phyloP scores from a whole-genome alignment of 1,284 basidiomycete species.

The Takashimella tepidaria region DNA sequence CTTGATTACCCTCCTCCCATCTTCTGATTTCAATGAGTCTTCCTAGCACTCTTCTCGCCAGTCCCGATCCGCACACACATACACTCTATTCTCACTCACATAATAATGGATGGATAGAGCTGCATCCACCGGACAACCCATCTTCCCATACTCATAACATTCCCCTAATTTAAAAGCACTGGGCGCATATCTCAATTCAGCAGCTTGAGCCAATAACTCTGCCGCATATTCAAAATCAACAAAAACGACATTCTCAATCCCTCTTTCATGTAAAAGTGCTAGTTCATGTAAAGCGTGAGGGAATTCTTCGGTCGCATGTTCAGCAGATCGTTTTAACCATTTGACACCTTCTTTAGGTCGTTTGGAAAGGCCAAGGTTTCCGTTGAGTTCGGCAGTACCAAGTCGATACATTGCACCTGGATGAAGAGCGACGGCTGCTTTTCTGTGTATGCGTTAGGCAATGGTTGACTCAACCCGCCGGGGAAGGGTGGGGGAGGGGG shows the following conservation, averaged over 20 bases:
- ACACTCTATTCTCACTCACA: slow-evolving; percentile 53
- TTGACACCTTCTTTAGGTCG: slow-evolving; percentile 94
- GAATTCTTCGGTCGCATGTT: slow-evolving; percentile 89
- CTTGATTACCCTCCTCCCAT: no score
- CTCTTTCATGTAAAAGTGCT: slow-evolving; percentile 87
- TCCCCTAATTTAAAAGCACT: slow-evolving; percentile 94
- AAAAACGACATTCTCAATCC: slow-evolving; percentile 94
- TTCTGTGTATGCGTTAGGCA: slow-evolving; percentile 50
- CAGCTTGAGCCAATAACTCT: slow-evolving; percentile 89
- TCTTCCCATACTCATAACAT: slow-evolving; percentile 98
- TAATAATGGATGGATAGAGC: slow-evolving; percentile 98
- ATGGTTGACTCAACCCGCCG: no score
- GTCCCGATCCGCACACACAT: background rate
- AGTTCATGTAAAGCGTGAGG: slow-evolving; percentile 95
- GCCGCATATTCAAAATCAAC: slow-evolving; percentile 93
- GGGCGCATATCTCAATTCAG: slow-evolving; percentile 92
- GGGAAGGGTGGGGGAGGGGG: no score
- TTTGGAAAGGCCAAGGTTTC: slow-evolving; percentile 80
- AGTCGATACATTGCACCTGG: slow-evolving; percentile 95
- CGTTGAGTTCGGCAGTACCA: slow-evolving; percentile 93
- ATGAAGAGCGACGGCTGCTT: slow-evolving; percentile 84
- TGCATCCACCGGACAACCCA: slow-evolving; percentile 97
- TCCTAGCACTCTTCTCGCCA: no score
- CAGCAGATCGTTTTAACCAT: slow-evolving; percentile 95
- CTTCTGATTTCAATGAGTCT: no score